Evolutionary conservation across 495 filamentous ascomycete genomes (phyloP).

Genomic region (Oidiodendron maius): DNA sequence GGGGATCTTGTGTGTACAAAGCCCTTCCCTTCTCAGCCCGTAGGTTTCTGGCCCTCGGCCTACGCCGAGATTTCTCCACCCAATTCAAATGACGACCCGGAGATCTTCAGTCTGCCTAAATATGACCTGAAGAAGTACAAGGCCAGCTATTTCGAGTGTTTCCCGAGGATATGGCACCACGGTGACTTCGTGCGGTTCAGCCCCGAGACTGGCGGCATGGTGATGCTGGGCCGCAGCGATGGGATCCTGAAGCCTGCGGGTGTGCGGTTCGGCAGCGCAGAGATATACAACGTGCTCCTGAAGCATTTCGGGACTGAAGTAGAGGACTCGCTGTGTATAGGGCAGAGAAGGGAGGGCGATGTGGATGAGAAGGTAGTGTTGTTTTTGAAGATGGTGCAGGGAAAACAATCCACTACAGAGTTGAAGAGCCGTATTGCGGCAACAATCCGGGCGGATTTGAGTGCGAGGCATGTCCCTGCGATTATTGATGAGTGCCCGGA

Average conservation of each 20-base stretch:
- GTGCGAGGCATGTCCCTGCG: constrained; percentile 67
- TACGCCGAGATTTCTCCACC: background rate
- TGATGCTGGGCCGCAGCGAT: constrained; percentile 72
- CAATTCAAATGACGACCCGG: constrained; percentile 34
- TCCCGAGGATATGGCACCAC: constrained; percentile 77
- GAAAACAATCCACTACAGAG: constrained; percentile 39
- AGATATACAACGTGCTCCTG: constrained; percentile 72
- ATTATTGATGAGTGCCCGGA: constrained; percentile 74
- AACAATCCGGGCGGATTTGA: constrained; percentile 55
- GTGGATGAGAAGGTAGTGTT: constrained; percentile 68
- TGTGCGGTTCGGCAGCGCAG: constrained; percentile 78
- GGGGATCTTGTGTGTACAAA: constrained; percentile 88
- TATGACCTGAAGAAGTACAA: constrained; percentile 66
- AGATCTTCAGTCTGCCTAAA: background rate
- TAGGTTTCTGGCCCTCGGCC: constrained; percentile 62
- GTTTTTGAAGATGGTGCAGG: constrained; percentile 65
- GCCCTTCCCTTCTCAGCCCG: constrained; percentile 86
- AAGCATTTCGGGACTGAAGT: constrained; percentile 51
- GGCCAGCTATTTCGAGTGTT: constrained; percentile 82
- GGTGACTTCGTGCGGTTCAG: constrained; percentile 86
- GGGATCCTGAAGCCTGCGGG: constrained; percentile 84
- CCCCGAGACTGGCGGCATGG: constrained; percentile 63
- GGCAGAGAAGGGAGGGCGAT: constrained; percentile 60
- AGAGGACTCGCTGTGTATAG: constrained; percentile 67
- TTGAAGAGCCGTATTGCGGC: constrained; percentile 53